phyloP scores from a whole-genome alignment of 2,329 filamentous ascomycete species.

The Dactylellina sp. region DNA sequence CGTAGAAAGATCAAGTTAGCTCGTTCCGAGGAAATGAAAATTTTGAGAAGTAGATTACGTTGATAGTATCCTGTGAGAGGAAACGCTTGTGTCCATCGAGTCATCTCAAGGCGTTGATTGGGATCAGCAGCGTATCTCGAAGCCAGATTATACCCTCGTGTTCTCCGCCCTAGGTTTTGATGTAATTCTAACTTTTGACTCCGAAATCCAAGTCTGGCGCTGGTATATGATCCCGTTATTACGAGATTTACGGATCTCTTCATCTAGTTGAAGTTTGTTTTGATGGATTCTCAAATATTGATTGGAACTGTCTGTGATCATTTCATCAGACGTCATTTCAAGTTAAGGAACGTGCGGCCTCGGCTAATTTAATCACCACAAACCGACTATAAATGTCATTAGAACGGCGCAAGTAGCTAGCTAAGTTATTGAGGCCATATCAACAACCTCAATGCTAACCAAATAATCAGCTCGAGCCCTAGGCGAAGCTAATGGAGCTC shows the following conservation, averaged over 20 bases:
- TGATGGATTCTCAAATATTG: background rate
- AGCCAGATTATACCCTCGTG: background rate
- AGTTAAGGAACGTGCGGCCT: too few species aligned
- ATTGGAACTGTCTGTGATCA: background rate
- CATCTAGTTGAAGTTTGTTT: background rate
- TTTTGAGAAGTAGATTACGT: constrained; percentile 34
- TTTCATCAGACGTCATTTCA: too few species aligned
- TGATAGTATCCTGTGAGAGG: constrained; percentile 59
- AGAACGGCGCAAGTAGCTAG: too few species aligned
- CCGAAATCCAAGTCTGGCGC: background rate
- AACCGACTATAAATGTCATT: too few species aligned
- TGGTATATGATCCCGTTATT: background rate
- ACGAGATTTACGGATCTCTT: constrained; percentile 1
- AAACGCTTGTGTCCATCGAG: constrained; percentile 49
- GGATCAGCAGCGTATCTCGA: too few species aligned
- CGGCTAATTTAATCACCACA: too few species aligned
- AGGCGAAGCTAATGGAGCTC: too few species aligned
- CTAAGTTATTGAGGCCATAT: too few species aligned
- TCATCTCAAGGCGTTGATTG: background rate
- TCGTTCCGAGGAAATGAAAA: background rate
- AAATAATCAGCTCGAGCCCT: too few species aligned
- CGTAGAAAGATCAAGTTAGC: constrained; percentile 15
- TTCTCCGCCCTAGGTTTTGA: background rate
- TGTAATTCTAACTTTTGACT: background rate
- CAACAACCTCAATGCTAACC: too few species aligned